Evolutionary conservation across 345 rosid genomes (phyloP), one percentile per base, ranked within the genome.

Genomic region (Gossypium anomalum): DNA sequence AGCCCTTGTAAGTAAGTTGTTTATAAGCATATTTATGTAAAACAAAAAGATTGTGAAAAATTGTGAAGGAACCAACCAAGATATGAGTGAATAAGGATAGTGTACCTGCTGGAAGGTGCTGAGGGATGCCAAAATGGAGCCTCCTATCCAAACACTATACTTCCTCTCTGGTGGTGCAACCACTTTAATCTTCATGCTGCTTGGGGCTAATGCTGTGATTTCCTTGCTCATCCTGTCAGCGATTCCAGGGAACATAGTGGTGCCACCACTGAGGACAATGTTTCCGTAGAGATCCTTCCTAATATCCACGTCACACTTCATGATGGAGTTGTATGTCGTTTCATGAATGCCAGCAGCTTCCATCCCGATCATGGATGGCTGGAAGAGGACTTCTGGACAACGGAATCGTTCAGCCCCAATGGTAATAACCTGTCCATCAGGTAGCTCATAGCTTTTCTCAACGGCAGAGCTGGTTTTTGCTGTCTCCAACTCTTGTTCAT

Each of bases 211-310:
- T 23, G 97, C 92, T 9, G 85, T 83, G 55, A 89, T 87, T 81
- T 89, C 93, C 87, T 89, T 91, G 87, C 84, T 86, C 93, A 91
- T 91, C 79, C 97, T 84, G 38, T 89, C 90, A 41, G 84, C 93
- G 27, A 91, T 89, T 62, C 93, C 93, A 0, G 89, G 82, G 84
- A 89, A 91, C 92, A 88, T 88, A 15, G 89, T 89, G 51, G 93
- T n/a, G 61, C 93, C 93, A 45, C 93, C 77, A 65, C 77, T 75
- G 77, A 75, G 77, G 20, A 75, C 77, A 65, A 75, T 75, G 25
- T 75, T 75, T 53, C 77, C 77, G 25, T 75, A 65, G 29, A 75
- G 77, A 55, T 75, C 77, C 63, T 75, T 75, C 77, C 77, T 75
- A 43, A 65, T 75, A 65, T 75, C 77, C 9, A 75, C 77, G 8